Conservation (phyloP, 1,284 basidiomycete species). For the Cryptococcus hybrid region DNA sequence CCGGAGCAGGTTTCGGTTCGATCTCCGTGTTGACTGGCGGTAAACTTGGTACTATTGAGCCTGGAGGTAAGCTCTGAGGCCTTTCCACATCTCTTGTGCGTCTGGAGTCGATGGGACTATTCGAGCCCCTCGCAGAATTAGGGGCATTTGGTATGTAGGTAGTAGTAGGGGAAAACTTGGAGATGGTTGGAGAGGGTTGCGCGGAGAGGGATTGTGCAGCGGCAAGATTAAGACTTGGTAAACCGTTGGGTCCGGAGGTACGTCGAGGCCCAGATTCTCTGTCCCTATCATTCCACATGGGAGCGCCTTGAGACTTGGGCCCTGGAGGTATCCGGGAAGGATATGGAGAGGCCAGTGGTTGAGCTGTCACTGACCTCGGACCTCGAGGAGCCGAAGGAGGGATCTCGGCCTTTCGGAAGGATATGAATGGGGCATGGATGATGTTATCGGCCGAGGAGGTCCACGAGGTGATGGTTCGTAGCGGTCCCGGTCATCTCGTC, state of each 20-base stretch:
- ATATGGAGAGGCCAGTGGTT: background rate
- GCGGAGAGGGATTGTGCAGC: background rate
- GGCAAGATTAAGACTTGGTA: too few relatives aligned
- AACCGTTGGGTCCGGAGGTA: background rate
- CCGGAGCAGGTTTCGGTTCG: too few relatives aligned
- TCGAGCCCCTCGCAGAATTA: slow-evolving; percentile 29
- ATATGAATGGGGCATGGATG: background rate
- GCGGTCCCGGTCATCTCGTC: slow-evolving; percentile 1
- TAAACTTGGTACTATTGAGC: too few relatives aligned
- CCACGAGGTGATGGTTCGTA: background rate
- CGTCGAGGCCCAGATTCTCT: slow-evolving; percentile 4
- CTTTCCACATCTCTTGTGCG: background rate
- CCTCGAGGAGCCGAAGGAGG: slow-evolving; percentile 14
- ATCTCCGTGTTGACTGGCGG: too few relatives aligned
- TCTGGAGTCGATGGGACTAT: slow-evolving; percentile 25
- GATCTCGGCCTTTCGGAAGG: slow-evolving; percentile 15
- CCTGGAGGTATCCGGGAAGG: slow-evolving; percentile 12
- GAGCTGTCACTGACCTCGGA: background rate
- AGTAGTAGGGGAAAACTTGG: slow-evolving; percentile 1
- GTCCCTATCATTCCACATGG: slow-evolving; percentile 1
- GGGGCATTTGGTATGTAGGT: slow-evolving; percentile 17
- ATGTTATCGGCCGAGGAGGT: too few relatives aligned
- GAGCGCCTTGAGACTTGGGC: background rate
- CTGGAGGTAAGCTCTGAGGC: slow-evolving; percentile 4
- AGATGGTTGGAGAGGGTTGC: slow-evolving; percentile 10